A percentile compares a stretch with the other conserved stretches of the same genome.
Conservation (phyloP, 192 early-diverging fungal species). For the Entophlyctis luteolus region DNA sequence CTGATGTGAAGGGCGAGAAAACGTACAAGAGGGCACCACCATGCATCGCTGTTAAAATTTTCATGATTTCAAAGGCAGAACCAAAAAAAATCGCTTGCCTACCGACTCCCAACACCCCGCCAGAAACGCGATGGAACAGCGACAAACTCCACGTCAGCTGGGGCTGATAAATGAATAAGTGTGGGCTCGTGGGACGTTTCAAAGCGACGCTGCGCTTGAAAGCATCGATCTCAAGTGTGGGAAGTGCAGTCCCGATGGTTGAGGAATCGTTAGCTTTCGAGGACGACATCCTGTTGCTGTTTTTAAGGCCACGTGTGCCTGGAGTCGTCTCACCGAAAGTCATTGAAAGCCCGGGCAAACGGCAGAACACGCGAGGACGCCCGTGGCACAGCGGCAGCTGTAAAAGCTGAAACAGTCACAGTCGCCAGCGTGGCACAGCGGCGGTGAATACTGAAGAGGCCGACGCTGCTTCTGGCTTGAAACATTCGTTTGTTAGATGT, state of each 20-base stretch:
- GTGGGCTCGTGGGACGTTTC: constrained; percentile 76
- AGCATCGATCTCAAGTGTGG: constrained; percentile 48
- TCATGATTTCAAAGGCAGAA: no score
- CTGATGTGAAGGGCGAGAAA: constrained; percentile 65
- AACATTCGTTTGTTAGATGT: no score
- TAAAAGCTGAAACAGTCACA: no score
- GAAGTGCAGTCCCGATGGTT: constrained; percentile 12
- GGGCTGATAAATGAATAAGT: constrained; percentile 85
- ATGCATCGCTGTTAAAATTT: constrained; percentile 36
- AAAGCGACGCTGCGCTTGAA: constrained; percentile 37
- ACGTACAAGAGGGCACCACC: constrained; percentile 61
- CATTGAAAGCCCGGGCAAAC: no score
- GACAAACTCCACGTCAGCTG: constrained; percentile 84
- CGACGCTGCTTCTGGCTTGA: no score
- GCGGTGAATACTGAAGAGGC: no score
- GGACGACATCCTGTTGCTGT: no score
- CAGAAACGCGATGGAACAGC: constrained; percentile 68
- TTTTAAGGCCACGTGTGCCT: no score
- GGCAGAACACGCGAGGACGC: no score
- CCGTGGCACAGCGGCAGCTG: no score
- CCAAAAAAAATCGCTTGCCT: constrained; percentile 30
- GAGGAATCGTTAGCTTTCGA: background rate
- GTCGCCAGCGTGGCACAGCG: no score
- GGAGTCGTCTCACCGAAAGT: no score
- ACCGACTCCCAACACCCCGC: constrained; percentile 66